Evolutionary conservation across 2,329 filamentous ascomycete genomes (phyloP).

Genomic region (Fusarium drepaniforme): DNA sequence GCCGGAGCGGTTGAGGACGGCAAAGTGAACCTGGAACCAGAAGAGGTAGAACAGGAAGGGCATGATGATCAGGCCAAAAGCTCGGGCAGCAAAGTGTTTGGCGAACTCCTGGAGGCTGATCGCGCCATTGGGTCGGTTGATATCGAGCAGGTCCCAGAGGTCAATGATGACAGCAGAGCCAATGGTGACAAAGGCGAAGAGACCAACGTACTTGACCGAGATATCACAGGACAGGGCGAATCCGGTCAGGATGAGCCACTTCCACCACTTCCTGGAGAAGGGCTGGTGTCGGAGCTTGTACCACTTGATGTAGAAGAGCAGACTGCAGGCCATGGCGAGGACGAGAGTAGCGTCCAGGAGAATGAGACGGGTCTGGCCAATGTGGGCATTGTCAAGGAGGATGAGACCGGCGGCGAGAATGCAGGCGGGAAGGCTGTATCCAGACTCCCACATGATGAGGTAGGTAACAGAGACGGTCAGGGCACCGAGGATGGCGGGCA

Average conservation of each 20-base stretch:
- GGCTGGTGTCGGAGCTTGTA: constrained; percentile 93
- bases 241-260: constrained; percentile 96
- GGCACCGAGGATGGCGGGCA: constrained; percentile 92
- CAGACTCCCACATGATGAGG: constrained; percentile 99
- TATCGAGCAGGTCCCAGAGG: constrained; percentile 92
- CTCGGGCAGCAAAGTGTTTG: constrained; percentile 90
- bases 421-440: constrained; percentile 94
- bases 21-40: constrained; percentile 99
- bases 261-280: constrained; percentile 99
- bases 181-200: constrained; percentile 97
- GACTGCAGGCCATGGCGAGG: constrained; percentile 94
- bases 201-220: constrained; percentile 97
- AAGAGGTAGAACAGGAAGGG: constrained; percentile 99
- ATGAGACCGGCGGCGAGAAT: constrained; percentile 87
- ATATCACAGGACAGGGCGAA: constrained; percentile 97
- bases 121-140: constrained; percentile 86
- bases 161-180: constrained; percentile 94
- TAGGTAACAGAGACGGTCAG: constrained; percentile 95
- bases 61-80: constrained; percentile 87
- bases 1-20: constrained; percentile 87
- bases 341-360: constrained; percentile 94
- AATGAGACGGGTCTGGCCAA: constrained; percentile 95
- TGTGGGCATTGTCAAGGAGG: constrained; percentile 97
- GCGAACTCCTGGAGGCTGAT: constrained; percentile 83
- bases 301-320: constrained; percentile 95